Conservation (phyloP, 306 rosid species). For the Vigna trinervia region DNA sequence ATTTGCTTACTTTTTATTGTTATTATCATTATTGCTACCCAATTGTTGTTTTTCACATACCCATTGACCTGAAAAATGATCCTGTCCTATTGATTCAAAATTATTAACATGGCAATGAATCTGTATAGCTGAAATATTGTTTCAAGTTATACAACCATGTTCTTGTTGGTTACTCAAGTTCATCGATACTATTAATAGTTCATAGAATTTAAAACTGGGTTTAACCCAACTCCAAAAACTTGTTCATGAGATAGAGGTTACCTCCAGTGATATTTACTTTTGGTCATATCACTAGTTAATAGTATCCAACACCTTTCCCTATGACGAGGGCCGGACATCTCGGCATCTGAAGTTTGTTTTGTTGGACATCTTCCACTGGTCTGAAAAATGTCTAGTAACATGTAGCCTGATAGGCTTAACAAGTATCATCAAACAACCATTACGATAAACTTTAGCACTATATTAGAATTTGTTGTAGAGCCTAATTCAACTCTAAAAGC, state of each 20-base stretch:
- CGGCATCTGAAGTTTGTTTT: not conserved
- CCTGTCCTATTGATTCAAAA: not conserved
- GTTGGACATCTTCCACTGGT: not conserved
- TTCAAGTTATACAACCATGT: not conserved
- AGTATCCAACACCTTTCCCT: no score
- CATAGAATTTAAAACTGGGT: not conserved
- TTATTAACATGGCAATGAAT: not conserved
- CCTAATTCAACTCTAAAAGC: not conserved
- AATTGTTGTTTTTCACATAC: not conserved
- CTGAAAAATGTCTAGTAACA: not conserved
- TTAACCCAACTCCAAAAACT: not conserved
- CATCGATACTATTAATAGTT: not conserved
- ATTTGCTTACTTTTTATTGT: not conserved
- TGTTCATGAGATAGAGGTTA: no score
- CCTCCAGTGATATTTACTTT: no score
- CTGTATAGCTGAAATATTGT: not conserved
- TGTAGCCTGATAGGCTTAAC: not conserved
- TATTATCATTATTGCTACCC: not conserved
- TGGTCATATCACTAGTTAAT: no score
- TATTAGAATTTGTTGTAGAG: no score
- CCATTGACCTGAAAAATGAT: not conserved
- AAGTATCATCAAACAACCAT: no score
- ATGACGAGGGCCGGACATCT: not conserved
- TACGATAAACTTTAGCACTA: no score
- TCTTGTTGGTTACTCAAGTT: conserved; percentile 3